These are phyloP conservation scores for Pythium utonaiense DNA, from an alignment of 352 stramenopile species.

Conservation along the genomic window DNA sequence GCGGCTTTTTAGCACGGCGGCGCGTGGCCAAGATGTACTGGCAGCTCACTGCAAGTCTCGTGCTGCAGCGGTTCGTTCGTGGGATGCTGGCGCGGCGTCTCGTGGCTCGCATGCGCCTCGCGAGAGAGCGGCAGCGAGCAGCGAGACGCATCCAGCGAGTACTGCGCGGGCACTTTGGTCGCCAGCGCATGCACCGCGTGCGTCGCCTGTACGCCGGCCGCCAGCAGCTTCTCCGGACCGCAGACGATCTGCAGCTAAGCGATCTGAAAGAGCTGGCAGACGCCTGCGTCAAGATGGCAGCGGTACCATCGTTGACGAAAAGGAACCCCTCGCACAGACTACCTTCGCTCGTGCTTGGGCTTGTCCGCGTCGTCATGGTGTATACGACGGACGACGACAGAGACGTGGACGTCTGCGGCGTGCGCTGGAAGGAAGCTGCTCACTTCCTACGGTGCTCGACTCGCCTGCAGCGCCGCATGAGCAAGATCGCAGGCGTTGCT, in stretches of 20 bases:
- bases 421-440: conserved; percentile 61
- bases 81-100: conserved; percentile 48
- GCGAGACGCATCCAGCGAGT: conserved; percentile 50
- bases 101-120: conserved; percentile 22
- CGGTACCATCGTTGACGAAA: conserved; percentile 22
- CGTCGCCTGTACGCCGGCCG: conserved; percentile 38
- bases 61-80: conserved; percentile 52
- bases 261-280: conserved; percentile 59
- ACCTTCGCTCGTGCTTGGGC: conserved; percentile 54
- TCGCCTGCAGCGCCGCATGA: conserved; percentile 46
- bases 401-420: conserved; percentile 46
- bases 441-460: conserved; percentile 48
- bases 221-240: conserved; percentile 14
- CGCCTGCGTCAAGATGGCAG: conserved; percentile 49
- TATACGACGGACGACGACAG: conserved; percentile 53
- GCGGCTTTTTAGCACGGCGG: conserved; percentile 62
- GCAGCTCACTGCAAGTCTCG: conserved; percentile 48
- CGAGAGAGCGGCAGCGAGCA: conserved; percentile 20
- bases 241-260: conserved; percentile 26
- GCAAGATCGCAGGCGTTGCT: conserved; percentile 36
- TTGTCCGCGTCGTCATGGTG: conserved; percentile 70
- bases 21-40: conserved; percentile 66
- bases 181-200: conserved; percentile 54
- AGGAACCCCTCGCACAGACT: conserved; percentile 17
- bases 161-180: conserved; percentile 52